These are phyloP conservation scores for Phaseolus lunatus DNA, from an alignment of 306 rosid genomes.

Conservation along the genomic window DNA sequence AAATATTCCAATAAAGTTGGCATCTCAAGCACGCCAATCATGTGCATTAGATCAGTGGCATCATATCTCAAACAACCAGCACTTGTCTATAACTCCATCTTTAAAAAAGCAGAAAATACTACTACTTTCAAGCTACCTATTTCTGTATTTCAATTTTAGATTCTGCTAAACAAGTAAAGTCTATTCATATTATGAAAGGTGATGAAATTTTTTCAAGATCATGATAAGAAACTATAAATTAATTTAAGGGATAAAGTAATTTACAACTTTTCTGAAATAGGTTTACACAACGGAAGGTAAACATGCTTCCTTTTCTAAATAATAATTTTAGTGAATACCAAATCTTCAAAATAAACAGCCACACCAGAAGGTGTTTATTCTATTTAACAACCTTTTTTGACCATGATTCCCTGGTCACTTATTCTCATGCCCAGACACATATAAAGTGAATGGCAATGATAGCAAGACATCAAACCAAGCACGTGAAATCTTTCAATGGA, in stretches of 20 bases:
- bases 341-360: background rate
- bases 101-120: background rate
- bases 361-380: slow-evolving; percentile 22
- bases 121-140: background rate
- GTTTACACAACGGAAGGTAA: background rate
- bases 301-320: background rate
- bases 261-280: background rate
- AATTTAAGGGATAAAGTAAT: background rate
- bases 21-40: too few species aligned
- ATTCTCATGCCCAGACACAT: slow-evolving; percentile 17
- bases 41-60: too few species aligned
- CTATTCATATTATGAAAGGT: background rate
- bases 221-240: background rate
- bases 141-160: background rate
- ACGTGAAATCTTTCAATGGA: slow-evolving; percentile 36
- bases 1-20: too few species aligned
- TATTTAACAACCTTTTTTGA: background rate
- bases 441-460: background rate
- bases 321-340: background rate
- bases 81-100: background rate
- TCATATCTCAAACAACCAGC: background rate
- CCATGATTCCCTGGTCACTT: slow-evolving; percentile 31
- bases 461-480: slow-evolving; percentile 7
- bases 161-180: background rate
- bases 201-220: background rate